Conservation (phyloP, 2,329 filamentous ascomycete genomes). For the Colletotrichum kahawae region DNA sequence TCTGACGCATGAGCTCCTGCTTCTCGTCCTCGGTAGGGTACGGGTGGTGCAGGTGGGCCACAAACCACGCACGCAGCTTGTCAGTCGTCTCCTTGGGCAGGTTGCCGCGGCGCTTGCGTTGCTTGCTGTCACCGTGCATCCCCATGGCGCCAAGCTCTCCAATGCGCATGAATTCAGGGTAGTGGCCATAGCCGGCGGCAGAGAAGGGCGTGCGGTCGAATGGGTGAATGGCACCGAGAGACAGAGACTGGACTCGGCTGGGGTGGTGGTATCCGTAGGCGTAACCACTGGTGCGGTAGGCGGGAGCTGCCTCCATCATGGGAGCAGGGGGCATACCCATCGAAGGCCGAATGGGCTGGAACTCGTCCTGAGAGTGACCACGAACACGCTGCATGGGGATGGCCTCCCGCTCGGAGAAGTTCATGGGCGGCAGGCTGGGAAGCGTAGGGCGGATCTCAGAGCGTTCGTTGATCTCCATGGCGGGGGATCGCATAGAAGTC, state of each 20-base stretch:
- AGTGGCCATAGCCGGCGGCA: constrained; percentile 43
- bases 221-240: constrained; percentile 45
- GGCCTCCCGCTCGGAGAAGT: constrained; percentile 38
- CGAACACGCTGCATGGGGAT: constrained; percentile 35
- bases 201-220: constrained; percentile 52
- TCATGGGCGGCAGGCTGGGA: constrained; percentile 45
- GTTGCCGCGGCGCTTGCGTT: constrained; percentile 76
- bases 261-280: constrained; percentile 48
- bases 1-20: constrained; percentile 77
- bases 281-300: constrained; percentile 39
- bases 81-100: constrained; percentile 90
- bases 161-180: constrained; percentile 48
- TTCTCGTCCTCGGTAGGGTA: constrained; percentile 84
- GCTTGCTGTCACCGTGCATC: constrained; percentile 50
- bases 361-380: constrained; percentile 39
- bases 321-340: constrained; percentile 30
- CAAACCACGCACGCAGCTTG: constrained; percentile 80
- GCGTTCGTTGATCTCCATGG: constrained; percentile 38
- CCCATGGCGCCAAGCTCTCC: constrained; percentile 42
- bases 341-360: constrained; percentile 33
- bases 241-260: constrained; percentile 49
- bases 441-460: constrained; percentile 41
- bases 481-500: constrained; percentile 34
- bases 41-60: constrained; percentile 77
- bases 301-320: constrained; percentile 34